phyloP scores from a whole-genome alignment of 2,329 filamentous ascomycete genomes.

The Phyllosticta ampelicida region DNA sequence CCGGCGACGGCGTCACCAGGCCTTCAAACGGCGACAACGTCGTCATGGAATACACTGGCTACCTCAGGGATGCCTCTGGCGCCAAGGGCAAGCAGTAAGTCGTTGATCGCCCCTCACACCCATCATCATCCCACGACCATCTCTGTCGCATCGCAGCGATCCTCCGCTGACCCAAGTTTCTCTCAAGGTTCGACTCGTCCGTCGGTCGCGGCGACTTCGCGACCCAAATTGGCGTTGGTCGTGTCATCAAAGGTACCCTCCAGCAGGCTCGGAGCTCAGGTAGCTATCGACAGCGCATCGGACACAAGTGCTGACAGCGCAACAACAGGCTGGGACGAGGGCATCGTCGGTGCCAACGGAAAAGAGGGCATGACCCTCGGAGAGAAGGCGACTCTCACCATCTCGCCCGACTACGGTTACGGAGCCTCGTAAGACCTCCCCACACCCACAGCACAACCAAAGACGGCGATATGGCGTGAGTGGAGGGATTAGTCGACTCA shows the following conservation, averaged over 20 bases:
- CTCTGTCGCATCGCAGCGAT: background rate
- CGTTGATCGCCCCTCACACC: background rate
- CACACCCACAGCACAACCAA: background rate
- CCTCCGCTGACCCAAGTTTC: background rate
- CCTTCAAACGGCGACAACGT: slow-evolving; percentile 62
- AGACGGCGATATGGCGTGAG: background rate
- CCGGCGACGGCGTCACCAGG: slow-evolving; percentile 50
- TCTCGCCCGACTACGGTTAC: slow-evolving; percentile 45
- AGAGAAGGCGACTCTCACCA: slow-evolving; percentile 79
- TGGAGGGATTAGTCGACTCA: background rate
- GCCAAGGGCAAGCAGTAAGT: slow-evolving; percentile 60
- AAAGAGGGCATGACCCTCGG: slow-evolving; percentile 68
- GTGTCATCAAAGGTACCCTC: slow-evolving; percentile 70
- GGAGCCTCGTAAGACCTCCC: slow-evolving; percentile 22
- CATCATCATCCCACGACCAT: background rate
- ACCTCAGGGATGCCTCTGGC: slow-evolving; percentile 59
- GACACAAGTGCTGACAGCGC: slow-evolving; percentile 13
- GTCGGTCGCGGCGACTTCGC: slow-evolving; percentile 65
- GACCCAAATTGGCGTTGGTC: slow-evolving; percentile 67
- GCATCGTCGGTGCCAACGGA: slow-evolving; percentile 43
- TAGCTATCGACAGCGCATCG: slow-evolving; percentile 9
- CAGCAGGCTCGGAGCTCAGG: background rate
- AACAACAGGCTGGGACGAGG: slow-evolving; percentile 47
- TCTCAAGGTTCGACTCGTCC: slow-evolving; percentile 78
- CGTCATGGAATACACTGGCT: slow-evolving; percentile 86